Conservation (phyloP, 495 filamentous ascomycete genomes). For the Immersiella caudata region DNA sequence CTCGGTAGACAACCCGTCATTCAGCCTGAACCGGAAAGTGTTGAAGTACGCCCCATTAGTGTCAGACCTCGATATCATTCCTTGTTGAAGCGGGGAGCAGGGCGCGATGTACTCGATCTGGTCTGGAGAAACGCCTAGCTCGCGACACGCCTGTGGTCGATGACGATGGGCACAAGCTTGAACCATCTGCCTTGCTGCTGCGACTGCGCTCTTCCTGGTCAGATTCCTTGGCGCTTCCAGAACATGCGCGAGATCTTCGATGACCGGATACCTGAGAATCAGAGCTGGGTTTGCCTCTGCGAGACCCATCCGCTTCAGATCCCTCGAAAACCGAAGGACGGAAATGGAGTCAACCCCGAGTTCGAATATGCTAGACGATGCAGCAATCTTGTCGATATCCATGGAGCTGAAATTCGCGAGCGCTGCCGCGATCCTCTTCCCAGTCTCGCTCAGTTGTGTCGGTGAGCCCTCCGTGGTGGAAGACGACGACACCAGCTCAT, state of each 20-base stretch:
- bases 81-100: conserved; percentile 78
- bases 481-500: conserved; percentile 51
- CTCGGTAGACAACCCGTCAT: conserved; percentile 40
- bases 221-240: conserved; percentile 10
- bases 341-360: conserved; percentile 83
- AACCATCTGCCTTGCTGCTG: conserved; percentile 29
- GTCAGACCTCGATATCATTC: conserved; percentile 72
- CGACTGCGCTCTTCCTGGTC: not conserved
- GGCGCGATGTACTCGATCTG: conserved; percentile 72
- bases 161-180: conserved; percentile 38
- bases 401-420: conserved; percentile 55
- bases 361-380: conserved; percentile 72
- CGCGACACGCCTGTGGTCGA: conserved; percentile 40
- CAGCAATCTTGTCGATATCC: conserved; percentile 46
- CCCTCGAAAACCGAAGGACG: conserved; percentile 62
- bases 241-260: conserved; percentile 30
- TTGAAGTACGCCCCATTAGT: conserved; percentile 68
- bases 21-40: conserved; percentile 62
- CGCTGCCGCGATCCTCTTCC: conserved; percentile 51
- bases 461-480: not conserved
- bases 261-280: conserved; percentile 63
- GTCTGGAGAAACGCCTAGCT: conserved; percentile 44
- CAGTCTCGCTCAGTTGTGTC: conserved; percentile 40
- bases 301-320: conserved; percentile 58
- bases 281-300: conserved; percentile 59